Conservation (phyloP, 148 eudicot species). For the Rheum nobile region DNA sequence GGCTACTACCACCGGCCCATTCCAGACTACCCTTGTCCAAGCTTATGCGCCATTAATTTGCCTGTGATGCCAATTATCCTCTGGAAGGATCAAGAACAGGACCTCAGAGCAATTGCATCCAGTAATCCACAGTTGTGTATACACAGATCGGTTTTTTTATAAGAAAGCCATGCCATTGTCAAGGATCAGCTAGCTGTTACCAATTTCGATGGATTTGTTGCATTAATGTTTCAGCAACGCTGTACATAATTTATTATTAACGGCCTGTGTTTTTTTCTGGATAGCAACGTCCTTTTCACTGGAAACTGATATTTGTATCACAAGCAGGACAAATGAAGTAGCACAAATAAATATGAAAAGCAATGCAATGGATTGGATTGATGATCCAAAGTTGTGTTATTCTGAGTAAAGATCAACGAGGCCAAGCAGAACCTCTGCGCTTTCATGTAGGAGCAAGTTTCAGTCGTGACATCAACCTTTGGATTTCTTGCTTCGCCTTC, state of each 20-base stretch:
- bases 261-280: neutral
- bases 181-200: neutral
- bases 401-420: too few relatives aligned
- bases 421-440: too few relatives aligned
- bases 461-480: conserved; percentile 25
- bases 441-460: neutral
- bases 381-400: neutral
- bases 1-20: conserved; percentile 13
- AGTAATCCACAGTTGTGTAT: neutral
- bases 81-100: neutral
- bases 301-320: neutral
- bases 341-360: too few relatives aligned
- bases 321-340: neutral
- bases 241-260: neutral
- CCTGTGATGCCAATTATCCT: neutral
- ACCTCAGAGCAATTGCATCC: neutral
- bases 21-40: conserved; percentile 16
- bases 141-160: neutral
- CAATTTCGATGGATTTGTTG: neutral
- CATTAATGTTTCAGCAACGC: neutral
- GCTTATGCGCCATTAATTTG: conserved; percentile 12
- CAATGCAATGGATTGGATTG: neutral
- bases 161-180: neutral
- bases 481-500: conserved; percentile 43
- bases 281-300: neutral